phyloP scores from a whole-genome alignment of 2,329 filamentous ascomycete species.

The Cercospora nicotianae region DNA sequence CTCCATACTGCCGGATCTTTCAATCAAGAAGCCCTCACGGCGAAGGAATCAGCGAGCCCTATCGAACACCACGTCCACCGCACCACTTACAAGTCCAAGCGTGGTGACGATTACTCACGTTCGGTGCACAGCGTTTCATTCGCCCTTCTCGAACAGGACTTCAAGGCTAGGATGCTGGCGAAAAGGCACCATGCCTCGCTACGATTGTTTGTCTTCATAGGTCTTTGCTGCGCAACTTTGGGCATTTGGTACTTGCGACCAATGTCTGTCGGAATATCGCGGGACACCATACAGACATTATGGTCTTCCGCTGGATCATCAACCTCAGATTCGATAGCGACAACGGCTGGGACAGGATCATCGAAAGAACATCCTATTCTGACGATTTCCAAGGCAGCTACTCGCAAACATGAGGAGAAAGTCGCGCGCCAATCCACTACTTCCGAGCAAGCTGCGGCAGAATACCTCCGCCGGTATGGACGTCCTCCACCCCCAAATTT shows the following conservation, averaged over 20 bases:
- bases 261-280: neutral
- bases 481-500: constrained; percentile 51
- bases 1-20: neutral
- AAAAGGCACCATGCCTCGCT: neutral
- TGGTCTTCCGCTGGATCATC: neutral
- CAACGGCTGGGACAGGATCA: neutral
- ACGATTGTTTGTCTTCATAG: neutral
- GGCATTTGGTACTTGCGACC: neutral
- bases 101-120: neutral
- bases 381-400: constrained; percentile 1
- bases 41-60: neutral
- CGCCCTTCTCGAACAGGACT: neutral
- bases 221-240: neutral
- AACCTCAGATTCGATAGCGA: neutral
- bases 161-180: neutral
- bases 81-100: neutral
- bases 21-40: neutral
- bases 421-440: constrained; percentile 19
- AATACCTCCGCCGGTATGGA: constrained; percentile 44
- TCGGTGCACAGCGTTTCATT: neutral
- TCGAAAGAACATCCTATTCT: constrained; percentile 6
- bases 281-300: neutral
- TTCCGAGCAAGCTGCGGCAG: constrained; percentile 13
- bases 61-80: neutral
- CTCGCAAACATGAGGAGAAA: constrained; percentile 9